Percentiles rank a stretch among this genome's conserved stretches.
Evolutionary conservation across 2,329 filamentous ascomycete species (phyloP).

Genomic region (Verticillium isaacii): DNA sequence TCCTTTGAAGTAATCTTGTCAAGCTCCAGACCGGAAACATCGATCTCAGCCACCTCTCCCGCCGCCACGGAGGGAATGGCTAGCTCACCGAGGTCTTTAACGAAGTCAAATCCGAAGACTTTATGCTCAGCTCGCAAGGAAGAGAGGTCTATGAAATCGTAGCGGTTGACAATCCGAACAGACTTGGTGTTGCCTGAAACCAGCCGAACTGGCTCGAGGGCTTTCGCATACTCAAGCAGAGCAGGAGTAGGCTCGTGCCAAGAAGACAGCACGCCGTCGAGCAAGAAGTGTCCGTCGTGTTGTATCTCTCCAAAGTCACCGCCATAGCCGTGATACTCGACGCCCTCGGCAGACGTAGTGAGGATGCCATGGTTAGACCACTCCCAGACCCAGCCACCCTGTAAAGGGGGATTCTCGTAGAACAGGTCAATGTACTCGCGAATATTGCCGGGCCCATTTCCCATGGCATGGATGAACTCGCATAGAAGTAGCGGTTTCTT

Average conservation of each 20-base stretch:
- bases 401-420: constrained; percentile 41
- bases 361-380: constrained; percentile 48
- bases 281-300: constrained; percentile 55
- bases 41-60: no score
- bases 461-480: constrained; percentile 61
- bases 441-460: constrained; percentile 64
- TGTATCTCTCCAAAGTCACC: constrained; percentile 58
- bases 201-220: constrained; percentile 54
- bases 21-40: no score
- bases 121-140: no score
- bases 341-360: constrained; percentile 20
- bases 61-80: no score
- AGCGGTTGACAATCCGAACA: constrained; percentile 45
- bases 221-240: constrained; percentile 51
- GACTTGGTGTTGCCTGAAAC: constrained; percentile 33
- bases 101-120: constrained; percentile 20
- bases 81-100: constrained; percentile 29
- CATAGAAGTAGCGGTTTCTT: constrained; percentile 54
- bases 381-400: constrained; percentile 64
- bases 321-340: constrained; percentile 38
- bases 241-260: constrained; percentile 48
- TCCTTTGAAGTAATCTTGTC: constrained; percentile 13
- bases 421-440: constrained; percentile 65
- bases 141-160: constrained; percentile 43
- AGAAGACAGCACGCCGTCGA: constrained; percentile 49